Conservation (phyloP, 768 basidiomycete species). For the Dendrothele bispora region DNA sequence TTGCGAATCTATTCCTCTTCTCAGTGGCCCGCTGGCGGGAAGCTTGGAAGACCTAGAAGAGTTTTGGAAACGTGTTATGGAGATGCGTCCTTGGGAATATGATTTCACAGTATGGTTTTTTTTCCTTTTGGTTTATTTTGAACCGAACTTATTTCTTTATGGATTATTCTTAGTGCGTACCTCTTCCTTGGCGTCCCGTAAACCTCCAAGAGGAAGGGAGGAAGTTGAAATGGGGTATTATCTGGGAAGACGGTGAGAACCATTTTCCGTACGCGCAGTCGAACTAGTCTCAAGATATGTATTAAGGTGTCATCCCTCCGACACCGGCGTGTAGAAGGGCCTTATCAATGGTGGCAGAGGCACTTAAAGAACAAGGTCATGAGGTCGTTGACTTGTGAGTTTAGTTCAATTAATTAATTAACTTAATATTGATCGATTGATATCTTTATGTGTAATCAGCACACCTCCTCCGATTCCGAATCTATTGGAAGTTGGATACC, state of each 20-base stretch:
- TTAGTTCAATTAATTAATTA: not conserved
- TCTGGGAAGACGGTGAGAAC: conserved; percentile 61
- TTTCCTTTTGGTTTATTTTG: conserved; percentile 20
- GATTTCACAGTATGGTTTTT: conserved; percentile 51
- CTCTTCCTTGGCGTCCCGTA: conserved; percentile 48
- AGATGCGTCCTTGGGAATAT: conserved; percentile 65
- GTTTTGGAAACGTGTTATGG: conserved; percentile 63
- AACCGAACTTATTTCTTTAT: conserved; percentile 23
- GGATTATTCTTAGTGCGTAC: conserved; percentile 41
- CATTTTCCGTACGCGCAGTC: not conserved
- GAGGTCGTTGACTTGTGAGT: conserved; percentile 64
- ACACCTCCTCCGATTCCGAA: conserved; percentile 48
- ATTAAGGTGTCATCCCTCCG: conserved; percentile 57
- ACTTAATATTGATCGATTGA: conserved; percentile 1
- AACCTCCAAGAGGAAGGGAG: conserved; percentile 46
- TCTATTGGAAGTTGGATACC: conserved; percentile 52
- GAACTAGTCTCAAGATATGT: conserved; percentile 1
- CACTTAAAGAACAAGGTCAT: conserved; percentile 59
- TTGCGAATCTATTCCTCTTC: conserved; percentile 53
- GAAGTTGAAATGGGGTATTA: conserved; percentile 61
- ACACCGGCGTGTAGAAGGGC: conserved; percentile 65
- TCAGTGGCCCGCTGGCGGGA: conserved; percentile 60
- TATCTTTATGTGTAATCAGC: conserved; percentile 16
- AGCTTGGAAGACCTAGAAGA: conserved; percentile 63
- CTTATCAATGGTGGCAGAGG: conserved; percentile 47